These are phyloP conservation scores for Neofusicoccum ribis DNA, from an alignment of 2,329 filamentous ascomycete species.

Conservation along the genomic window DNA sequence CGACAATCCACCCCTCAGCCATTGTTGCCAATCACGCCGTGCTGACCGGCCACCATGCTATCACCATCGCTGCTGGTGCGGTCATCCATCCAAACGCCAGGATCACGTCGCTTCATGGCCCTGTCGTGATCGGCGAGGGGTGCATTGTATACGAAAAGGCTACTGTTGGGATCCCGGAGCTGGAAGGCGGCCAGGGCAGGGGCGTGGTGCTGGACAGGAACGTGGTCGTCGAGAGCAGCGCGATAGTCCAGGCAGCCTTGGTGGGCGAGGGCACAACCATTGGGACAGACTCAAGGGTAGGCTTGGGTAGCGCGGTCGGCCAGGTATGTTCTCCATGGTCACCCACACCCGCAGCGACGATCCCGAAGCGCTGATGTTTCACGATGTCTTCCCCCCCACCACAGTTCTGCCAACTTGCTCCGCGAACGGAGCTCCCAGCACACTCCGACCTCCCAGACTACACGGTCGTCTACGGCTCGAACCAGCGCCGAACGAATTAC, in stretches of 20 bases:
- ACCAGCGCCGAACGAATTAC: conserved; percentile 39
- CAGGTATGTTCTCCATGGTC: conserved; percentile 33
- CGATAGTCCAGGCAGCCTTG: conserved; percentile 40
- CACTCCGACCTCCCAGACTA: conserved; percentile 46
- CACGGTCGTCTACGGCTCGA: conserved; percentile 46
- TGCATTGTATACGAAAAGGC: conserved; percentile 76
- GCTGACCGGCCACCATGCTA: conserved; percentile 69
- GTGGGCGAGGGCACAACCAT: conserved; percentile 39
- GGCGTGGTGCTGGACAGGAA: conserved; percentile 41
- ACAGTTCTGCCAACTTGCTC: conserved; percentile 47
- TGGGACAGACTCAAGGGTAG: conserved; percentile 35
- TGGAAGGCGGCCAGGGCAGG: conserved; percentile 25
- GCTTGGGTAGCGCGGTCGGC: conserved; percentile 39
- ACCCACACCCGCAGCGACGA: neutral
- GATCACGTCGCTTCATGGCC: conserved; percentile 43
- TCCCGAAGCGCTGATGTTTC: neutral
- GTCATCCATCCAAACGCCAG: conserved; percentile 82
- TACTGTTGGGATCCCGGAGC: conserved; percentile 36
- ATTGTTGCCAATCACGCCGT: conserved; percentile 51
- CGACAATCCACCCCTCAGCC: conserved; percentile 46
- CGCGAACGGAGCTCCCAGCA: conserved; percentile 36
- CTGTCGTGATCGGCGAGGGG: conserved; percentile 45
- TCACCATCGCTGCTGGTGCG: conserved; percentile 74
- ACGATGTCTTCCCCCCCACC: neutral
- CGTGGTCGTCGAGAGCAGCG: conserved; percentile 47